Evolutionary conservation across 495 filamentous ascomycete genomes (phyloP).

Genomic region (Aspergillus diversus): DNA sequence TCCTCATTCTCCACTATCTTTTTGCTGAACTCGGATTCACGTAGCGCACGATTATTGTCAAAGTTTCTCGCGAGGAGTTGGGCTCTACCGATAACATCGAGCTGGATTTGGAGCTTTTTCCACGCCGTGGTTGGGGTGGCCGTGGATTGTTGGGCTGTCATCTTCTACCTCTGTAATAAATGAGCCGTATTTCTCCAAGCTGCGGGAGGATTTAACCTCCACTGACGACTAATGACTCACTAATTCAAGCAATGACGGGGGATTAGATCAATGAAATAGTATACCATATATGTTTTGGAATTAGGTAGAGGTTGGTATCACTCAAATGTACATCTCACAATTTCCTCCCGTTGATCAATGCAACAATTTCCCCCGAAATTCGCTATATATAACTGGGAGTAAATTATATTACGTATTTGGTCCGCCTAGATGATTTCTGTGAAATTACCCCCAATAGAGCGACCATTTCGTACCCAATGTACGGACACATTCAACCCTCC

Average conservation of each 20-base stretch:
- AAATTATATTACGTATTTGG: too few species aligned
- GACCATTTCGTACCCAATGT: too few species aligned
- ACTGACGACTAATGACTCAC: not conserved
- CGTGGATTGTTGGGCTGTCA: constrained; percentile 87
- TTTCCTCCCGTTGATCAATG: too few species aligned
- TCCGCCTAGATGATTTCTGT: too few species aligned
- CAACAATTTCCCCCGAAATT: too few species aligned
- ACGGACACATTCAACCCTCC: too few species aligned
- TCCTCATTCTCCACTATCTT: not conserved
- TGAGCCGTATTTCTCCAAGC: not conserved
- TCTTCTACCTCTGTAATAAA: constrained; percentile 67
- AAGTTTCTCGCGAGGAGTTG: constrained; percentile 60
- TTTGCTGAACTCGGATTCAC: constrained; percentile 11
- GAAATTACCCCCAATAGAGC: too few species aligned
- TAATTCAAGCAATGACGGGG: not conserved
- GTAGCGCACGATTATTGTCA: constrained; percentile 68
- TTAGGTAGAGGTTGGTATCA: too few species aligned
- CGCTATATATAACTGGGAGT: too few species aligned
- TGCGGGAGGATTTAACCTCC: not conserved
- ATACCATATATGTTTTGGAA: too few species aligned
- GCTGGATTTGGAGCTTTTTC: constrained; percentile 69
- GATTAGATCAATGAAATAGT: too few species aligned
- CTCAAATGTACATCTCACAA: too few species aligned
- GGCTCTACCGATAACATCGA: constrained; percentile 49
- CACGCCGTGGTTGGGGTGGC: constrained; percentile 83